Evolutionary conservation across 2,329 filamentous ascomycete genomes (phyloP).

Genomic region (Fusarium drepaniforme): DNA sequence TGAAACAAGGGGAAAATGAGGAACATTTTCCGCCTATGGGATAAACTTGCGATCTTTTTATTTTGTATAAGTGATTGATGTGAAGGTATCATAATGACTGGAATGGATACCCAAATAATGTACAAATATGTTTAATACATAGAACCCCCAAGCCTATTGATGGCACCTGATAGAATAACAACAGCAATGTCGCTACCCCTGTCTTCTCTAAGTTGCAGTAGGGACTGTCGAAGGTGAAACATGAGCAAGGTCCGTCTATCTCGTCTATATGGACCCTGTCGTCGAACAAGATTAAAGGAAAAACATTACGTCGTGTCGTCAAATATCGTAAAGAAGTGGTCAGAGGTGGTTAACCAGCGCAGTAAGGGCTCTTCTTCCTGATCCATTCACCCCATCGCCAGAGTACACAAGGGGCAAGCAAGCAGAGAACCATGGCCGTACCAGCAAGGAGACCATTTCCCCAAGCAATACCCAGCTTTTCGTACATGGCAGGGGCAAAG

Average conservation of each 20-base stretch:
- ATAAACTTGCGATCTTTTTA: conserved; percentile 1
- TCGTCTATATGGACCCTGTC: not conserved
- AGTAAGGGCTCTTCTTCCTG: conserved; percentile 36
- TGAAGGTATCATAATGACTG: conserved; percentile 16
- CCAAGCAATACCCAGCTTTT: conserved; percentile 58
- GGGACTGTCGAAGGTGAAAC: not conserved
- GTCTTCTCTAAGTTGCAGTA: not conserved
- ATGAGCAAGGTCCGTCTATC: not conserved
- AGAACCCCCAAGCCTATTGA: not conserved
- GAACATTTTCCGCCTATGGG: not conserved
- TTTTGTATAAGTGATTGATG: conserved; percentile 2
- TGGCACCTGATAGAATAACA: not conserved
- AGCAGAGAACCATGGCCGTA: conserved; percentile 37
- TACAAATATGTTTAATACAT: conserved; percentile 7
- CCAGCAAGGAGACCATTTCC: conserved; percentile 53
- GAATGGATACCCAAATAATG: conserved; percentile 3
- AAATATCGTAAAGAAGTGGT: not conserved
- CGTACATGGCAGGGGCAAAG: conserved; percentile 62
- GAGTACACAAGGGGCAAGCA: conserved; percentile 28
- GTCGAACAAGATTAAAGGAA: not conserved
- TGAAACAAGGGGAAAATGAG: conserved; percentile 15
- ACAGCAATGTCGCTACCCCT: conserved; percentile 3
- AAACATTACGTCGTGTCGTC: conserved; percentile 1
- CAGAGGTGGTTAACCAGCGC: conserved; percentile 20
- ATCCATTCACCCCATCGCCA: conserved; percentile 39